phyloP scores from a whole-genome alignment of 345 rosid genomes.

The Lumnitzera littorea region DNA sequence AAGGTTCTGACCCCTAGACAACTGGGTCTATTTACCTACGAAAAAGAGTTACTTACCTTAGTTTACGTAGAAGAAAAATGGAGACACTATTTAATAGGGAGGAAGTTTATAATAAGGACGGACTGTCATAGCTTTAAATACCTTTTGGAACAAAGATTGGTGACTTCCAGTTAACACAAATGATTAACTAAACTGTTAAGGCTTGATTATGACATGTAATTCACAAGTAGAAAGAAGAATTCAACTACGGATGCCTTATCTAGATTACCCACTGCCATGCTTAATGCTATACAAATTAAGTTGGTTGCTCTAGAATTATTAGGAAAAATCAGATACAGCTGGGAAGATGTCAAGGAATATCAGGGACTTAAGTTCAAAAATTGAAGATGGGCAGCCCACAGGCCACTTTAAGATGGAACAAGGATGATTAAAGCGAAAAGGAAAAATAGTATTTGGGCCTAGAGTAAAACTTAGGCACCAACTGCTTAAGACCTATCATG shows the following conservation, averaged over 20 bases:
- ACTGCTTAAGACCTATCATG: not conserved
- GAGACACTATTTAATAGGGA: conserved; percentile 3
- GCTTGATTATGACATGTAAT: not conserved
- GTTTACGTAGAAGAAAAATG: not conserved
- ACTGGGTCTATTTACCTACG: no score
- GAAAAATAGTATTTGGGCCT: no score
- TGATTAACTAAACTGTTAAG: conserved; percentile 6
- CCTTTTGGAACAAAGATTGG: not conserved
- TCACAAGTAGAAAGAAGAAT: not conserved
- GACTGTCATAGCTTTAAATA: not conserved
- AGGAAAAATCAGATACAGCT: not conserved
- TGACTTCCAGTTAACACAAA: not conserved
- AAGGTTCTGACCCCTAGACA: no score
- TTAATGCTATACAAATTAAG: no score
- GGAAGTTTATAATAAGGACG: not conserved
- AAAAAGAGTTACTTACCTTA: not conserved
- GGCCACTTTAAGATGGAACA: no score
- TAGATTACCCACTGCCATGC: not conserved
- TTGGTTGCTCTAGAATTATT: not conserved
- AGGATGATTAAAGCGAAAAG: no score
- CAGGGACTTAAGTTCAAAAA: no score
- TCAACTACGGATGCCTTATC: not conserved
- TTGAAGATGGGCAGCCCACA: no score
- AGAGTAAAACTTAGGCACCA: no score
- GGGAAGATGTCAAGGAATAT: not conserved